Evolutionary conservation across 2,329 filamentous ascomycete genomes (phyloP), one percentile per base, ranked within the genome.

Genomic region (Colletotrichum endophyticum): DNA sequence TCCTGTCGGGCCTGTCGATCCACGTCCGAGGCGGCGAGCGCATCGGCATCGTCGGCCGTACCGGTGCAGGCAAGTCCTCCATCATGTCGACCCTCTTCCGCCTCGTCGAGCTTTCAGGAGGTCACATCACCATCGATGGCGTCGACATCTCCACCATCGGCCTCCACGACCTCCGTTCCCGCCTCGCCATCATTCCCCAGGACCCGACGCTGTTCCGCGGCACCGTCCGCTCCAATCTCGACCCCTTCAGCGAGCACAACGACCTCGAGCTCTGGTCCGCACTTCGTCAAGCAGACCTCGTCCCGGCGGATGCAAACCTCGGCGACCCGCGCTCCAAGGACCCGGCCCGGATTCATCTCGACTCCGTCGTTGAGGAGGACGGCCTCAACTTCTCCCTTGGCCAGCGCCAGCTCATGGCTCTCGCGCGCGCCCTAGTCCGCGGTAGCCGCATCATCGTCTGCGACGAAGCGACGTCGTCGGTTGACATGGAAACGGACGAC

Each of bases 401-500:
- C 8, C 96, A 99, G 86, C 92, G 97, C 5, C 97, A 99, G 85
- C 91, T 99, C 66, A 98, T 99, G 94, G 97, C 97, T 2, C 90
- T 99, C 2, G 96, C 96, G 0, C 93, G 97, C 1, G 97, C 97
- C 0, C 91, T 99, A 4, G 96, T 99, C 6, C 93, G 96, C 49
- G 92, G 94, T 59, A 94, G 94, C 1, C 95, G 94, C 80, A 98
- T 99, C 85, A 98, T 99, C 80, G 94, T 99, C 66, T 98, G 96
- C 85, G 97, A 99, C 87, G 97, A 99, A 85, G 97, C 97, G 1
- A 99, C 97, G 0, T 95, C 94, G 2, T 95, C 92, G 0, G 96
- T 99, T 9, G 96, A 99, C 84, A 97, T 98, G 89, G 96, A 98
- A 83, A 99, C 96, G 5, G 97, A 99, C 83, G 94, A 95, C 85